phyloP scores from a whole-genome alignment of 345 rosid species.

The Triadica sebifera region DNA sequence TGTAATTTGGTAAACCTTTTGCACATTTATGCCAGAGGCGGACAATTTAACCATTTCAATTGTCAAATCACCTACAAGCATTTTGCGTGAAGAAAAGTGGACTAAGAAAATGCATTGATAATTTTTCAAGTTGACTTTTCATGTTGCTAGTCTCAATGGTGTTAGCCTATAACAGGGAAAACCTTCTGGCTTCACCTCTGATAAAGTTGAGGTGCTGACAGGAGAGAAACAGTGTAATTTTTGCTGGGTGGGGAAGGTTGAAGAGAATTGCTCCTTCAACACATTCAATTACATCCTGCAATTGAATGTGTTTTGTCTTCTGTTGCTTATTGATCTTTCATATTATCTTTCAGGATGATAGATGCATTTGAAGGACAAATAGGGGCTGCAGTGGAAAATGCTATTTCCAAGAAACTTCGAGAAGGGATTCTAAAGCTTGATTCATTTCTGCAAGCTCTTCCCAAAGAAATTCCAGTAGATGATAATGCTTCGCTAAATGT shows the following conservation, averaged over 20 bases:
- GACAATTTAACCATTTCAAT: too few species aligned
- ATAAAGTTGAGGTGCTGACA: not conserved
- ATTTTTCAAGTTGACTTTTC: not conserved
- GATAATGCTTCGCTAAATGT: constrained; percentile 83
- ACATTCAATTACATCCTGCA: not conserved
- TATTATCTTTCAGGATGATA: constrained; percentile 56
- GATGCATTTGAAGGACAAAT: constrained; percentile 85
- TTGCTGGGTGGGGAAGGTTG: not conserved
- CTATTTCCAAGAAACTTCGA: constrained; percentile 63
- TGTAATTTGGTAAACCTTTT: not conserved
- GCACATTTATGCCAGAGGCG: too few species aligned
- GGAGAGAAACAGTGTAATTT: not conserved
- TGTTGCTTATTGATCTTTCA: constrained; percentile 10
- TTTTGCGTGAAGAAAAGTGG: not conserved
- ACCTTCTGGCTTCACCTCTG: not conserved
- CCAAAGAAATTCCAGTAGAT: constrained; percentile 87
- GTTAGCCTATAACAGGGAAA: not conserved
- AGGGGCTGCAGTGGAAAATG: constrained; percentile 74
- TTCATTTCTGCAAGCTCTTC: constrained; percentile 68
- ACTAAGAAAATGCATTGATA: not conserved
- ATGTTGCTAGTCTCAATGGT: not conserved
- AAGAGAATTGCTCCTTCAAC: not conserved
- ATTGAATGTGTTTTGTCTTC: constrained; percentile 8
- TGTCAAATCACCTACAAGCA: too few species aligned
- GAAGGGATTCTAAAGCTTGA: constrained; percentile 80